Evolutionary conservation across 345 rosid genomes (phyloP).

Genomic region (Boechera retrofracta): DNA sequence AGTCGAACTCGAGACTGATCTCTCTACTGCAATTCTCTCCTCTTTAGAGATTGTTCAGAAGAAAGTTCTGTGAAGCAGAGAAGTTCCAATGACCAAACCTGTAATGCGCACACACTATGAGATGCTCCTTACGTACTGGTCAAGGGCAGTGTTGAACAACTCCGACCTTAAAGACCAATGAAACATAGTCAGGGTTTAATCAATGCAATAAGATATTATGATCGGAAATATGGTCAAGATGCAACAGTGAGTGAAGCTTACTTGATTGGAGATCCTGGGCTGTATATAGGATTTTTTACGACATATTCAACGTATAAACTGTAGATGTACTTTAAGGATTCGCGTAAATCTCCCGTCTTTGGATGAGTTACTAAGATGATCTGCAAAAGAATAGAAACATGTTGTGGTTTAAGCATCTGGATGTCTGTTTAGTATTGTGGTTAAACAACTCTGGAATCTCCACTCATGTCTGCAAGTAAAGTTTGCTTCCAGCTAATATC

Average conservation of each 20-base stretch:
- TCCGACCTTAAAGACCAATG: conserved; percentile 61
- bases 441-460: background rate
- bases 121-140: conserved; percentile 83
- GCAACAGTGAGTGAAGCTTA: conserved; percentile 39
- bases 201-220: background rate
- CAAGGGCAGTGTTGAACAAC: conserved; percentile 70
- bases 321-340: conserved; percentile 80
- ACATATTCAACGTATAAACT: conserved; percentile 90
- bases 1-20: conserved; percentile 12
- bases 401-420: conserved; percentile 3
- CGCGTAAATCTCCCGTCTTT: conserved; percentile 83
- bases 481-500: background rate
- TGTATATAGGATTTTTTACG: conserved; percentile 78
- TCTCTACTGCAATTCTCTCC: conserved; percentile 18
- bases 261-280: conserved; percentile 85
- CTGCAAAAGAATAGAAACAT: conserved; percentile 46
- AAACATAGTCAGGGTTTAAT: background rate
- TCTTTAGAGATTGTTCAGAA: background rate
- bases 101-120: conserved; percentile 48
- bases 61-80: conserved; percentile 11
- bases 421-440: background rate
- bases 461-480: background rate
- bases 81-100: conserved; percentile 27
- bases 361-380: conserved; percentile 92
- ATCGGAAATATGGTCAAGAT: background rate